Evolutionary conservation across 2,329 filamentous ascomycete genomes (phyloP).

Genomic region (Periglandula ipomoeae): DNA sequence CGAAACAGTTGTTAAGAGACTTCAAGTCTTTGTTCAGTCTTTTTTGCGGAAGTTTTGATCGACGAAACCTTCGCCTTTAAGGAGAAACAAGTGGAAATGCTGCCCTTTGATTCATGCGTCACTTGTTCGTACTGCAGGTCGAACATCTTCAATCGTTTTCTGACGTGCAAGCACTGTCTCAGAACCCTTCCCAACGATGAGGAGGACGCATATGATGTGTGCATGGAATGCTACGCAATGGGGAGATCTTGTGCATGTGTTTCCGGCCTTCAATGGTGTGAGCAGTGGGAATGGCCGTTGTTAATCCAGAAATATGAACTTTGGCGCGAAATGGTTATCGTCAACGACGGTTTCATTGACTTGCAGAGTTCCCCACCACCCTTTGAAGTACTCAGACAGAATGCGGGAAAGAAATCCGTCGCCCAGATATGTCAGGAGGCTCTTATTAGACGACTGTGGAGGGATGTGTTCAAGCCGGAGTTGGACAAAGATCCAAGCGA

Average conservation of each 20-base stretch:
- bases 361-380: constrained; percentile 58
- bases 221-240: constrained; percentile 98
- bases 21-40: constrained; percentile 73
- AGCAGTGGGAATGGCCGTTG: constrained; percentile 83
- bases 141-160: constrained; percentile 94
- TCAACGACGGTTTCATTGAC: constrained; percentile 59
- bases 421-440: constrained; percentile 94
- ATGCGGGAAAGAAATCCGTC: constrained; percentile 64
- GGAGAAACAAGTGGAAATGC: constrained; percentile 62
- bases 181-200: constrained; percentile 54
- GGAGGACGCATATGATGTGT: constrained; percentile 88
- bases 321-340: constrained; percentile 73
- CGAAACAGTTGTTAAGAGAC: constrained; percentile 68
- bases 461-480: constrained; percentile 62
- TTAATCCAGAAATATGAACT: constrained; percentile 68
- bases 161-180: constrained; percentile 83
- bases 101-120: constrained; percentile 82
- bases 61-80: constrained; percentile 77
- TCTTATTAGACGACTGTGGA: constrained; percentile 68
- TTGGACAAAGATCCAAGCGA: constrained; percentile 36
- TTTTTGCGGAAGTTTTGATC: constrained; percentile 68
- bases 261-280: constrained; percentile 79
- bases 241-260: constrained; percentile 86
- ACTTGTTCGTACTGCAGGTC: constrained; percentile 93
- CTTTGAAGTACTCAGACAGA: constrained; percentile 59